Conservation (phyloP, 768 basidiomycete genomes). For the Pulveroboletus sp. region DNA sequence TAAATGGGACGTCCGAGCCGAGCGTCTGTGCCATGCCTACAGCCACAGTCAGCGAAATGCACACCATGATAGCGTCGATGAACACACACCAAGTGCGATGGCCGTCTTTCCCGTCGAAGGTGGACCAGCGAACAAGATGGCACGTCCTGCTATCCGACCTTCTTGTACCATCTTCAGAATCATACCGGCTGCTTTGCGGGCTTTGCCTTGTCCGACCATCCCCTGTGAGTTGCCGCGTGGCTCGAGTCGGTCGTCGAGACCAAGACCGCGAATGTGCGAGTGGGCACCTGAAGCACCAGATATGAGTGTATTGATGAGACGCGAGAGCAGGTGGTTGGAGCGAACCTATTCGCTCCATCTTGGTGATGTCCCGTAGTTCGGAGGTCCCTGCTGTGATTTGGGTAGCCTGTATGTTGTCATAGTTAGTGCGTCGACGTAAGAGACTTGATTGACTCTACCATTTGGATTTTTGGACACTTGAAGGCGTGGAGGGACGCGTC, state of each 20-base stretch:
- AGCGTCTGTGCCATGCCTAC: conserved; percentile 95
- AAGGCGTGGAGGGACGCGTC: conserved; percentile 28
- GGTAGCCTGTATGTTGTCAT: conserved; percentile 44
- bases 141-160: conserved; percentile 90
- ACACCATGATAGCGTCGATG: no score
- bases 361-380: conserved; percentile 82
- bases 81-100: conserved; percentile 81
- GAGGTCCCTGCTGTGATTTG: conserved; percentile 77
- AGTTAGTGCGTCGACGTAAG: conserved; percentile 1
- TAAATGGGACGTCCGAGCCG: conserved; percentile 94
- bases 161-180: conserved; percentile 98
- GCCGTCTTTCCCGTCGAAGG: conserved; percentile 98
- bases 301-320: conserved; percentile 1
- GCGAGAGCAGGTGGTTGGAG: neutral
- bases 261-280: conserved; percentile 94
- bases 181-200: conserved; percentile 96
- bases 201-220: conserved; percentile 96
- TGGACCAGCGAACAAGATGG: conserved; percentile 96
- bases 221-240: conserved; percentile 88
- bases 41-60: neutral
- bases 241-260: conserved; percentile 89
- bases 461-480: conserved; percentile 13
- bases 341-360: conserved; percentile 90
- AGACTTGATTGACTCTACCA: conserved; percentile 22
- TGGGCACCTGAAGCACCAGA: conserved; percentile 59